Base-by-base conservation (phyloP, 108 stramenopile genomes). In the Conticribra weissflogii region DNA sequence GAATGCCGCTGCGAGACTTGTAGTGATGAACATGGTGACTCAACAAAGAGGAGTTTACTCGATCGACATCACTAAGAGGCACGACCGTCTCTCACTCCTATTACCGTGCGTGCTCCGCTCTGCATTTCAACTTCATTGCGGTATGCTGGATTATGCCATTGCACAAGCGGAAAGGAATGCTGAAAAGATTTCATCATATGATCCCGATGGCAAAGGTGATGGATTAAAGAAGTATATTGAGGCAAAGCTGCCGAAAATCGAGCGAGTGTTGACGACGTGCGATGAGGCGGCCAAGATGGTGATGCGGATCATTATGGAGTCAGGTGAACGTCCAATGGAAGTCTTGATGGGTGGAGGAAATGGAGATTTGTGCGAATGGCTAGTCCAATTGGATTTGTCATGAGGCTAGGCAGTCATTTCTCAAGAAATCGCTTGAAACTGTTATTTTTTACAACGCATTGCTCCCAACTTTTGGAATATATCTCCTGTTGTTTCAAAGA, bases 81-180 rank as follows among this genome's bases (percentile, higher is more conserved):
- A 71, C 25, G 53, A 77, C 17, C 63, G 62, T 18, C 68, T 77
- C 34, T 77, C 68, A 5, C 55, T 70, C 21, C 61, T 77, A 5
- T 49, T 69, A 19, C 76, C 76, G 0, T 77, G 76, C 57, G 57
- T 77, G 36, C 76, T 77, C 36, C 68, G 68, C 49, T 69, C 76
- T n/a, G 76, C 76, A 21, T 77, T 29, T 63, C 64, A 77, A 50
- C 53, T 77, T 18, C 44, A 63, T 50, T 65, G 76, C 52, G 76
- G 76, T 0, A 63, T 77, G 16, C 32, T 57, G 45, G 51, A 64
- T 25, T 70, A 77, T 53, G 76, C 68, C 29, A 44, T 68, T 54
- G 53, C 55, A 28, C 34, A 31, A 17, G 68, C 76, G 0, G 49
- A 41, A 0, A 23, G n/a, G 29, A 54, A 33, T 54, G 76, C 47